phyloP scores from a whole-genome alignment of 176 grass and related monocot species.

The Bromus sterilis region DNA sequence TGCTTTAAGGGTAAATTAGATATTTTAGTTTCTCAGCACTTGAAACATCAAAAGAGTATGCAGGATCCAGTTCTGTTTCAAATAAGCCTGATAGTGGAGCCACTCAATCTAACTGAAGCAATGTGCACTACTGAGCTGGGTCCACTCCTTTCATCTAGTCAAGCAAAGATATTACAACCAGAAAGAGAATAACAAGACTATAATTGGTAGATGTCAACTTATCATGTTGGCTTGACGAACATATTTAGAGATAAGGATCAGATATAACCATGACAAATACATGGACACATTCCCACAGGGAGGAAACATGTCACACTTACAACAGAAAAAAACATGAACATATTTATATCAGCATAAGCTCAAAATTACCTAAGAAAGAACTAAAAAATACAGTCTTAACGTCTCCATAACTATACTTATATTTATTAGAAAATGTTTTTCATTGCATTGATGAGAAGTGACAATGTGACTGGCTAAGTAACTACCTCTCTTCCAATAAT shows the following conservation, averaged over 20 bases:
- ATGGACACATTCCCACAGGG: neutral
- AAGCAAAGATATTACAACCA: neutral
- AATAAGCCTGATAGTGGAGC: neutral
- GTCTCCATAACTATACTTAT: neutral
- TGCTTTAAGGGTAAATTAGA: neutral
- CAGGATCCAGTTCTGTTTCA: neutral
- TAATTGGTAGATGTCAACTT: neutral
- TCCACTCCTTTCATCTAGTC: neutral
- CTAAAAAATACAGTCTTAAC: neutral
- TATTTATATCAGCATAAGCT: neutral
- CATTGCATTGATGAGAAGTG: neutral
- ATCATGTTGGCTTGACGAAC: neutral
- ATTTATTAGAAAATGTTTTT: neutral
- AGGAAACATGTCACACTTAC: neutral
- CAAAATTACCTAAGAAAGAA: neutral
- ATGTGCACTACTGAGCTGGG: too few relatives aligned
- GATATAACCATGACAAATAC: neutral
- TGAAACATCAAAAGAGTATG: neutral
- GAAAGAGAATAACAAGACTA: neutral
- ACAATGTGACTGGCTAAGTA: slow-evolving; percentile 1
- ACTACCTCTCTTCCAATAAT: slow-evolving; percentile 99
- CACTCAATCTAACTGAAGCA: neutral
- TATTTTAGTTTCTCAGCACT: neutral
- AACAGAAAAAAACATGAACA: neutral
- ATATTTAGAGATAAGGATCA: neutral